A percentile compares a stretch with the other conserved stretches of the same genome.
Evolutionary conservation across 2,329 filamentous ascomycete genomes (phyloP).

Genomic region (Phialemoniopsis sp.): DNA sequence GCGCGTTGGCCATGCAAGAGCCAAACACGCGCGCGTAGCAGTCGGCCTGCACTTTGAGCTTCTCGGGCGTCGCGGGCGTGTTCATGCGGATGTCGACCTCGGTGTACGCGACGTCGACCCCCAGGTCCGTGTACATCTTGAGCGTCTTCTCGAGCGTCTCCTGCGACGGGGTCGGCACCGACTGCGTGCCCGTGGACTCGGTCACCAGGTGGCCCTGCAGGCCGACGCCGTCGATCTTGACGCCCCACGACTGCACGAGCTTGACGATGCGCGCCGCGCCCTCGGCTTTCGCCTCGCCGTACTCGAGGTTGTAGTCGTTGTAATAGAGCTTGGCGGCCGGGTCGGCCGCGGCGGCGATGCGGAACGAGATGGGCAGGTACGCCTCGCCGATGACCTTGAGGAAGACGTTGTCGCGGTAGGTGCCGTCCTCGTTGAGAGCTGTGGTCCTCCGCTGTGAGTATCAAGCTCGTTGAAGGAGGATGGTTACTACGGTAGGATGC

Average conservation of each 20-base stretch:
- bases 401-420: constrained; percentile 39
- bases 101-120: constrained; percentile 45
- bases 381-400: constrained; percentile 40
- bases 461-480: too few relatives aligned
- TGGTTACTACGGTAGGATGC: too few relatives aligned
- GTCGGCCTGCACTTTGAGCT: constrained; percentile 32
- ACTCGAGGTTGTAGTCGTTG: constrained; percentile 44
- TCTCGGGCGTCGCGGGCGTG: constrained; percentile 29
- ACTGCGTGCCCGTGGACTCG: constrained; percentile 28
- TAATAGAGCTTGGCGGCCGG: constrained; percentile 46
- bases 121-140: constrained; percentile 31
- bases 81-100: constrained; percentile 46
- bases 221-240: constrained; percentile 47
- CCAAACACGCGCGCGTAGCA: constrained; percentile 27
- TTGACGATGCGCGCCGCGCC: constrained; percentile 26
- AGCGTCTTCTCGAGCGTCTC: constrained; percentile 25
- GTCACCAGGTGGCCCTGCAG: constrained; percentile 43
- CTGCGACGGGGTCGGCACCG: constrained; percentile 23
- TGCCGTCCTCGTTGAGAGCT: constrained; percentile 44
- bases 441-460: too few relatives aligned
- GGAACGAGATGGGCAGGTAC: constrained; percentile 47
- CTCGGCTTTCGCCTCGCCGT: constrained; percentile 24
- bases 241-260: constrained; percentile 24
- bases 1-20: constrained; percentile 16
- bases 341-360: constrained; percentile 37